Percentiles rank a stretch among this genome's conserved stretches.
phyloP scores from a whole-genome alignment of 2,329 filamentous ascomycete genomes.

The Neonectria hederae region DNA sequence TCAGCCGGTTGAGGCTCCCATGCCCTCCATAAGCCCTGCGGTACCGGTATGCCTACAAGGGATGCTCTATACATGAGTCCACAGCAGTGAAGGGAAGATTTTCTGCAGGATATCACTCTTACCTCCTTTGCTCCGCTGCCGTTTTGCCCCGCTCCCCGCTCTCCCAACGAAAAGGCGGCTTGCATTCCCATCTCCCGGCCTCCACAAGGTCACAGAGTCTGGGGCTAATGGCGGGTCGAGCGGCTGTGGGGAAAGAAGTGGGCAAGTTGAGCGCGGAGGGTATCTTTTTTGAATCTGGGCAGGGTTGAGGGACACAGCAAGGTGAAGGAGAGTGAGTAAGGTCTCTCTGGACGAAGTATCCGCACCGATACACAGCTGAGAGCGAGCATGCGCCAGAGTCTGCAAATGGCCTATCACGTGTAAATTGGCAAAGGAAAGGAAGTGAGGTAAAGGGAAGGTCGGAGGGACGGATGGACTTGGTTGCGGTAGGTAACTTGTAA shows the following conservation, averaged over 20 bases:
- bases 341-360: not conserved
- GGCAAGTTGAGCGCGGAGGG: slow-evolving; percentile 23
- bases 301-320: not conserved
- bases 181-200: slow-evolving; percentile 31
- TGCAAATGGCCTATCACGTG: not conserved
- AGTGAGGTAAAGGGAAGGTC: not conserved
- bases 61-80: slow-evolving; percentile 10
- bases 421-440: not conserved
- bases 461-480: slow-evolving; percentile 8
- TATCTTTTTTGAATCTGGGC: slow-evolving; percentile 5
- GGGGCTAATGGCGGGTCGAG: slow-evolving; percentile 35
- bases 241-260: slow-evolving; percentile 28
- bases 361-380: not conserved
- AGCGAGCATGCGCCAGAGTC: not conserved
- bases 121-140: slow-evolving; percentile 40
- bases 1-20: slow-evolving; percentile 15
- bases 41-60: not conserved
- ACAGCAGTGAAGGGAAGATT: slow-evolving; percentile 13
- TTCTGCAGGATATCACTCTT: slow-evolving; percentile 10
- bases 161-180: slow-evolving; percentile 30
- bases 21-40: not conserved
- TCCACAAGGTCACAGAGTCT: slow-evolving; percentile 30
- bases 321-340: not conserved
- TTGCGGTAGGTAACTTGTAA: not conserved
- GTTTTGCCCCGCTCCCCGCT: slow-evolving; percentile 29